These are phyloP conservation scores for Backusella psychrophila DNA, from an alignment of 192 early-diverging fungal species.

Conservation along the genomic window DNA sequence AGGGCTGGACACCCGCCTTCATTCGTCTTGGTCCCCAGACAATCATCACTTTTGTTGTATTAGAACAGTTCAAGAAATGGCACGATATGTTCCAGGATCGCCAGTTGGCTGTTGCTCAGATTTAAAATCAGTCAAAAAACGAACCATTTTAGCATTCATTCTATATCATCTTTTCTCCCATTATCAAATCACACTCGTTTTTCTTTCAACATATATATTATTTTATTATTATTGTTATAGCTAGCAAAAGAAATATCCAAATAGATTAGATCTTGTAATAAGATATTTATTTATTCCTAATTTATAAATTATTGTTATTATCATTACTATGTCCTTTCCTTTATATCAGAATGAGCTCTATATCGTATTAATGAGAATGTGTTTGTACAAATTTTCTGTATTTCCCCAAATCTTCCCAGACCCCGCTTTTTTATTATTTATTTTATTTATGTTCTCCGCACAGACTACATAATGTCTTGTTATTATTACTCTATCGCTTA, in stretches of 20 bases:
- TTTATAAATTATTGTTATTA: neutral
- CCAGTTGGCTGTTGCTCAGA: conserved; percentile 4
- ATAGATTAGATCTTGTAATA: neutral
- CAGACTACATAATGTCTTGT: neutral
- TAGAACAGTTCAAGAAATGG: conserved; percentile 65
- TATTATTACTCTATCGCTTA: neutral
- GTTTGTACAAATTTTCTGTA: neutral
- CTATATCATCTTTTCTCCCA: neutral
- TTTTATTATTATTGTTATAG: neutral
- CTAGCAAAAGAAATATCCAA: neutral
- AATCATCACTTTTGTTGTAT: conserved; percentile 75
- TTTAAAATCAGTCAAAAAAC: neutral
- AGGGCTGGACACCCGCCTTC: conserved; percentile 83
- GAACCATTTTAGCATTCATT: conserved; percentile 8
- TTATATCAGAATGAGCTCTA: neutral
- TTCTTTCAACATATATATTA: neutral
- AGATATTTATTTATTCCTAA: neutral
- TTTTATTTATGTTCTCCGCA: neutral
- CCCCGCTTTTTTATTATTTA: neutral
- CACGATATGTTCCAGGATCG: conserved; percentile 4
- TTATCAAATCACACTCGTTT: conserved; percentile 2
- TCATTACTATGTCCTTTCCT: too few species aligned
- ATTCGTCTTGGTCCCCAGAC: conserved; percentile 81
- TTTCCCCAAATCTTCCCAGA: conserved; percentile 1
- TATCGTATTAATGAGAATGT: neutral